phyloP scores from a whole-genome alignment of 73 alveolate species.

The Symbiodinium natans region DNA sequence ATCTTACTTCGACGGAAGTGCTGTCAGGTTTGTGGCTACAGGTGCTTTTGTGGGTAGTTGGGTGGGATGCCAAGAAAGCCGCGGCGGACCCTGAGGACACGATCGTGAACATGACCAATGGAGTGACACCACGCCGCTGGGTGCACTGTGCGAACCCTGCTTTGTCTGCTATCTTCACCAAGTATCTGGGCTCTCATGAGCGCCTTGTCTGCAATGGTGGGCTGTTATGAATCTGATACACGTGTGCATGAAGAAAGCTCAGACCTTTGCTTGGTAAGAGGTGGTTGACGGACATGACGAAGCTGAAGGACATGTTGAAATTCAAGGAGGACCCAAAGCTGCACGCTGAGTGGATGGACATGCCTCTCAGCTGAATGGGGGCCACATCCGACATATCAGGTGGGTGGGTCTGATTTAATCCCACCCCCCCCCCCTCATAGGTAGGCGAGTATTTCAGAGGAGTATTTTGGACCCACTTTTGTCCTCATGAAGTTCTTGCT shows the following conservation, averaged over 20 bases:
- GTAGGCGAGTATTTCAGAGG: too few relatives aligned
- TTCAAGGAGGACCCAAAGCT: constrained; percentile 61
- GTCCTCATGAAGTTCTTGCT: too few relatives aligned
- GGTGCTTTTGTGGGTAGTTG: too few relatives aligned
- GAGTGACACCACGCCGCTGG: constrained; percentile 99
- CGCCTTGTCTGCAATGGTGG: neutral
- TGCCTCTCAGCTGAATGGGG: neutral
- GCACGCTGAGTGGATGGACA: constrained; percentile 89
- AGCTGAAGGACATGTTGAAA: constrained; percentile 81
- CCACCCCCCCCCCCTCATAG: too few relatives aligned
- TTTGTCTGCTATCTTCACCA: constrained; percentile 97
- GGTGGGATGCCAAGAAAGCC: too few relatives aligned
- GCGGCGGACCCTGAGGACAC: constrained; percentile 86
- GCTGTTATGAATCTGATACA: neutral
- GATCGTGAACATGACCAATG: constrained; percentile 97
- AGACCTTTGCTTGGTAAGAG: neutral
- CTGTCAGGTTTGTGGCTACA: too few relatives aligned
- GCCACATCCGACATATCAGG: neutral
- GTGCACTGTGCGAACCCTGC: constrained; percentile 99
- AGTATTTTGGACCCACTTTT: too few relatives aligned
- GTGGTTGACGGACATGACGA: constrained; percentile 86
- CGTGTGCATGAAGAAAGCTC: too few relatives aligned
- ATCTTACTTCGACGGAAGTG: too few relatives aligned
- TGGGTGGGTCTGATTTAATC: neutral
- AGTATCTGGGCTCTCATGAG: constrained; percentile 96